These are phyloP conservation scores for Trametes punicea DNA, from an alignment of 768 basidiomycete genomes.

Conservation along the genomic window DNA sequence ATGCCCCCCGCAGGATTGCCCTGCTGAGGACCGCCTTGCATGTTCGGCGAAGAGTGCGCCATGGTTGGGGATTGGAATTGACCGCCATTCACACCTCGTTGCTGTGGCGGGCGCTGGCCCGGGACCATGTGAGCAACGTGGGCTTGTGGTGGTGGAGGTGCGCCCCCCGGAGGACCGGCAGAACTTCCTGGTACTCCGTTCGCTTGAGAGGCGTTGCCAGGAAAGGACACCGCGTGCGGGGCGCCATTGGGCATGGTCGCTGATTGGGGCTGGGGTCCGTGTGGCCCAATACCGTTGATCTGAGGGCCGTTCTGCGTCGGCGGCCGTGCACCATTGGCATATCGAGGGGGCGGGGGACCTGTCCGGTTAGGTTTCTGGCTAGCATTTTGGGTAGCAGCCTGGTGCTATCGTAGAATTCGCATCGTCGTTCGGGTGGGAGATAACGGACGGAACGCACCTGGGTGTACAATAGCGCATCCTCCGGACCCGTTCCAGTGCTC, in stretches of 20 bases:
- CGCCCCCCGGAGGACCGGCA: slow-evolving; percentile 6
- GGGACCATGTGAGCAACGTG: slow-evolving; percentile 19
- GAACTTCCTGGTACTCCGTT: slow-evolving; percentile 42
- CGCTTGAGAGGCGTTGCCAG: slow-evolving; percentile 30
- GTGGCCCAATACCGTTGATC: slow-evolving; percentile 32
- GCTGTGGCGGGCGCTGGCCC: slow-evolving; percentile 33
- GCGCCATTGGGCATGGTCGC: slow-evolving; percentile 24
- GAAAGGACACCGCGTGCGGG: slow-evolving; percentile 17
- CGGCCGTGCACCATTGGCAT: slow-evolving; percentile 16
- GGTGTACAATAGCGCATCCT: slow-evolving; percentile 69
- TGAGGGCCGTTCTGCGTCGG: slow-evolving; percentile 23
- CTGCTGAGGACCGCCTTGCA: slow-evolving; percentile 33
- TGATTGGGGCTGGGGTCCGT: background rate
- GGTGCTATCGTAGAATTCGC: slow-evolving; percentile 24
- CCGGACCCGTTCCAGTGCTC: slow-evolving; percentile 60
- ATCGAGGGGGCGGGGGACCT: slow-evolving; percentile 1
- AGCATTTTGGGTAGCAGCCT: slow-evolving; percentile 21
- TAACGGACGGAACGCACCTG: slow-evolving; percentile 47
- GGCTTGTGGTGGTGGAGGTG: slow-evolving; percentile 1
- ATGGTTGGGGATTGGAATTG: slow-evolving; percentile 67
- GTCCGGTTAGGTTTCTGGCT: slow-evolving; percentile 24
- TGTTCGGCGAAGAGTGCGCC: slow-evolving; percentile 55
- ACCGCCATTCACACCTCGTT: slow-evolving; percentile 44
- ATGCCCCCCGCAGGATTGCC: slow-evolving; percentile 37
- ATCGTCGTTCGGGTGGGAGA: slow-evolving; percentile 21